Evolutionary conservation across 768 basidiomycete species (phyloP).

Genomic region (Psilocybe tampanensis): DNA sequence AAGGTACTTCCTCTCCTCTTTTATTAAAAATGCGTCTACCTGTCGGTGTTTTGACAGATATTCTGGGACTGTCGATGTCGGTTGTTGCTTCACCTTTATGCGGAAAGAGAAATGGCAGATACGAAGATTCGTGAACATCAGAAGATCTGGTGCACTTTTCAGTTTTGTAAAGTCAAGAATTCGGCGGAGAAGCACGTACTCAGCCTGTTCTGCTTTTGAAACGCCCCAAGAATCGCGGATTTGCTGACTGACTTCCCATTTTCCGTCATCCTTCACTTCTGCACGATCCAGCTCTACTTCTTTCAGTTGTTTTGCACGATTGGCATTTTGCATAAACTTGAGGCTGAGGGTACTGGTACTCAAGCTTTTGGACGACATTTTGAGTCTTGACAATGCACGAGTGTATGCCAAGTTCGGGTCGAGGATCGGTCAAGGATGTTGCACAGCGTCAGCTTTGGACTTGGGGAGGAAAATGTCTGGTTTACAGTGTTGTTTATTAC

Average conservation of each 20-base stretch:
- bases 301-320: conserved; percentile 52
- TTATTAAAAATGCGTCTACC: conserved; percentile 61
- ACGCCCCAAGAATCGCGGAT: conserved; percentile 56
- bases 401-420: no score
- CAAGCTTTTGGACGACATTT: conserved; percentile 44
- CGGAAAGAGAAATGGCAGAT: conserved; percentile 66
- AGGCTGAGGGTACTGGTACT: conserved; percentile 68
- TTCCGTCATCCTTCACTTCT: conserved; percentile 60
- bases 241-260: conserved; percentile 63
- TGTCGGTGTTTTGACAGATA: conserved; percentile 4
- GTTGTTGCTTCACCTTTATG: conserved; percentile 7
- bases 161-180: background rate
- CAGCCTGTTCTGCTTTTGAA: conserved; percentile 11
- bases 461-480: no score
- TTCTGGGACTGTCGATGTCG: conserved; percentile 2
- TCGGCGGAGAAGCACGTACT: conserved; percentile 4
- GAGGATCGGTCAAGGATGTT: no score
- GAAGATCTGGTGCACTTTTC: conserved; percentile 20
- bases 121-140: conserved; percentile 61
- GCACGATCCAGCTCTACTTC: conserved; percentile 54
- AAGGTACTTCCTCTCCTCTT: conserved; percentile 45
- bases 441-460: no score
- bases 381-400: background rate
- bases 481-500: no score
- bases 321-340: conserved; percentile 75